Evolutionary conservation across 73 alveolate species (phyloP).

Genomic region (Diophrys sp.): DNA sequence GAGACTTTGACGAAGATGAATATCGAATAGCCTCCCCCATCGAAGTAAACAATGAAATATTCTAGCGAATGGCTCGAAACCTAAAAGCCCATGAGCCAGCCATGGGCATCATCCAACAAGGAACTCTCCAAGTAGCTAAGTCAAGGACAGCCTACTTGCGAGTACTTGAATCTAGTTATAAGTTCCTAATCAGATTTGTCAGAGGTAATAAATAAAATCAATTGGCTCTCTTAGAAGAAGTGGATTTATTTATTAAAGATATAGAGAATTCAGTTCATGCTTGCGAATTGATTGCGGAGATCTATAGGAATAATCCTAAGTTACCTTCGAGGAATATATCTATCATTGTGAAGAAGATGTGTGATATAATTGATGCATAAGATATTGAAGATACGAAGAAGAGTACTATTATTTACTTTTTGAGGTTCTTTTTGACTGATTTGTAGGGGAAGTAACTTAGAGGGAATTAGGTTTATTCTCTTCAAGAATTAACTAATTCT

Average conservation of each 20-base stretch:
- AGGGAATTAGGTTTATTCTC: background rate
- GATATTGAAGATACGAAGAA: constrained; percentile 2
- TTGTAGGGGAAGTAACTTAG: background rate
- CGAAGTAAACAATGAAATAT: background rate
- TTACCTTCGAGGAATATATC: constrained; percentile 13
- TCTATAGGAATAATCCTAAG: constrained; percentile 23
- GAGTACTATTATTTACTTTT: background rate
- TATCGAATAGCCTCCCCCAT: background rate
- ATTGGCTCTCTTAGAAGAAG: background rate
- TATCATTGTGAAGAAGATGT: constrained; percentile 21
- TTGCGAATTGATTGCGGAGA: constrained; percentile 37
- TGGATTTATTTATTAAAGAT: constrained; percentile 4
- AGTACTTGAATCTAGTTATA: constrained; percentile 14
- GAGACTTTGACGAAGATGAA: background rate
- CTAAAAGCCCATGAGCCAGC: constrained; percentile 23
- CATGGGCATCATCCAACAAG: constrained; percentile 14
- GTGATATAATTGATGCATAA: constrained; percentile 6
- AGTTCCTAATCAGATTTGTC: constrained; percentile 19
- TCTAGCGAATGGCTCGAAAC: constrained; percentile 30
- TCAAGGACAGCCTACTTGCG: background rate
- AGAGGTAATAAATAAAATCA: constrained; percentile 10
- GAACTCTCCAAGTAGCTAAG: background rate
- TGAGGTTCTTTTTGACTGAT: background rate
- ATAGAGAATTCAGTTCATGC: background rate
- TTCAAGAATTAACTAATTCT: constrained; percentile 6